Evolutionary conservation across 2,329 filamentous ascomycete species (phyloP).

Genomic region (Trichoderma aggressivum): DNA sequence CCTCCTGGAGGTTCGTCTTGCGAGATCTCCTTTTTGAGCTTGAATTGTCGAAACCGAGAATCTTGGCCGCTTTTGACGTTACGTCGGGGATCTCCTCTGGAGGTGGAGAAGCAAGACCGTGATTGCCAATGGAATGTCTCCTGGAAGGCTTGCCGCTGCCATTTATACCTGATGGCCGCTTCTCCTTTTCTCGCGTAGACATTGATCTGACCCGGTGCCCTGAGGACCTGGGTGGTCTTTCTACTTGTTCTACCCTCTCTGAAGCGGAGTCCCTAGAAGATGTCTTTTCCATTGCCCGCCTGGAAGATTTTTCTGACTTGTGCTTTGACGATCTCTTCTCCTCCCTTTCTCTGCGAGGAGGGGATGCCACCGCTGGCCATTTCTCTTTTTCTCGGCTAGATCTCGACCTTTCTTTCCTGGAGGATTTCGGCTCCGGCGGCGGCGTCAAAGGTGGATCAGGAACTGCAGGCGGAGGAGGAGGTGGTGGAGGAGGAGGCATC

Average conservation of each 20-base stretch:
- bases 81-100: constrained; percentile 64
- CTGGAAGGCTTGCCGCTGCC: constrained; percentile 55
- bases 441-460: constrained; percentile 49
- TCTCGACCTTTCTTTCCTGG: constrained; percentile 73
- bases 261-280: constrained; percentile 69
- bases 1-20: constrained; percentile 39
- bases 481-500: background rate
- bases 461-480: constrained; percentile 46
- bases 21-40: constrained; percentile 44
- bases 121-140: constrained; percentile 64
- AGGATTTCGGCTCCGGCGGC: constrained; percentile 54
- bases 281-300: constrained; percentile 51
- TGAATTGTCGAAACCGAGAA: constrained; percentile 59
- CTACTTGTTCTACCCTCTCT: constrained; percentile 59
- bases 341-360: constrained; percentile 40
- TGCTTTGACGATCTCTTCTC: constrained; percentile 57
- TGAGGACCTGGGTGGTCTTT: constrained; percentile 45
- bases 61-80: constrained; percentile 72
- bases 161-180: constrained; percentile 52
- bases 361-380: constrained; percentile 62
- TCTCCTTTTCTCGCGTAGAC: constrained; percentile 64
- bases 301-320: constrained; percentile 60
- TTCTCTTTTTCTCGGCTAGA: constrained; percentile 68
- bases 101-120: constrained; percentile 67
- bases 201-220: constrained; percentile 61